phyloP scores from a whole-genome alignment of 225 moss, liverwort and hornwort genomes.

The Polytrichum formosum region DNA sequence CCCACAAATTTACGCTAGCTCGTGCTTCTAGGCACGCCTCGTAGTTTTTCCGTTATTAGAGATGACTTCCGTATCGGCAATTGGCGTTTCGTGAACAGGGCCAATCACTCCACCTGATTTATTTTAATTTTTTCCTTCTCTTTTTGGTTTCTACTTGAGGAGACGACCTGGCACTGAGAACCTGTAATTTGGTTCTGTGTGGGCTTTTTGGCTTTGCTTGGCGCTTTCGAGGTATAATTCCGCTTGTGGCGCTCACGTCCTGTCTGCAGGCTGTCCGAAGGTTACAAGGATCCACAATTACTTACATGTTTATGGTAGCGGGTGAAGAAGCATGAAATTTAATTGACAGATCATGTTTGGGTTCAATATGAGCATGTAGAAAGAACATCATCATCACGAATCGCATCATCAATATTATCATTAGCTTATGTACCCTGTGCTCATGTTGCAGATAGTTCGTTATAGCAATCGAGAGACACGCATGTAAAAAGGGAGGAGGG shows the following conservation, averaged over 20 bases:
- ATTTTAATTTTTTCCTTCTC: neutral
- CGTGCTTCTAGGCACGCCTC: neutral
- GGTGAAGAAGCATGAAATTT: neutral
- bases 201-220: neutral
- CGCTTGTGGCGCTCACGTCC: no score
- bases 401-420: constrained; percentile 1
- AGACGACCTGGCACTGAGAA: neutral
- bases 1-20: neutral
- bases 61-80: neutral
- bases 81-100: neutral
- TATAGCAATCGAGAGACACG: constrained; percentile 1
- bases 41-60: neutral
- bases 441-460: constrained; percentile 1
- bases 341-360: no score
- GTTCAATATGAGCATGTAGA: neutral
- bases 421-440: neutral
- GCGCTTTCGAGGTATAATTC: neutral
- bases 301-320: no score
- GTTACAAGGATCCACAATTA: no score
- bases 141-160: neutral
- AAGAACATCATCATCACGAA: neutral
- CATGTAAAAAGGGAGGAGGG: neutral
- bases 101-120: neutral
- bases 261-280: no score
- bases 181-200: neutral